Conservation (phyloP, 1,139 yeast genomes). For the Lodderomyces elongisporus region DNA sequence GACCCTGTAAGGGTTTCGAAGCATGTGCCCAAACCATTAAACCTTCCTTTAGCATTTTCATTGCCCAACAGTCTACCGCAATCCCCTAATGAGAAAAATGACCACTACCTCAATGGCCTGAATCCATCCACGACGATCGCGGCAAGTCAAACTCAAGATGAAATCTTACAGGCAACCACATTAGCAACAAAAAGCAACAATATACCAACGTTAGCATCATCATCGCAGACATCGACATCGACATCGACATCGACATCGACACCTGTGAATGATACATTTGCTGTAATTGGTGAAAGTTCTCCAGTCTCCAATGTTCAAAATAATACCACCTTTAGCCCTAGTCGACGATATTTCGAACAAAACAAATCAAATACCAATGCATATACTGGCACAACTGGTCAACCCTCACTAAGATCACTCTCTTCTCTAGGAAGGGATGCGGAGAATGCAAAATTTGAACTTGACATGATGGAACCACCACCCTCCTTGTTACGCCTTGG, state of each 20-base stretch:
- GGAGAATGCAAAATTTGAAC: neutral
- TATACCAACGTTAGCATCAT: neutral
- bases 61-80: neutral
- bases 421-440: neutral
- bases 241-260: constrained; percentile 5
- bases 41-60: neutral
- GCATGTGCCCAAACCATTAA: neutral
- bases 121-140: constrained; percentile 1
- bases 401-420: constrained; percentile 9
- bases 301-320: constrained; percentile 18
- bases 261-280: constrained; percentile 20
- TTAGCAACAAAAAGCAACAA: neutral
- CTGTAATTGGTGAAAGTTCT: constrained; percentile 34
- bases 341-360: constrained; percentile 13
- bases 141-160: neutral
- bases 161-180: neutral
- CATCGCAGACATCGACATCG: neutral
- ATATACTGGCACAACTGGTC: constrained; percentile 7
- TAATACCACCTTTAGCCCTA: constrained; percentile 10
- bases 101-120: constrained; percentile 3
- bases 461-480: constrained; percentile 32
- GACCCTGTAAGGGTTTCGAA: neutral
- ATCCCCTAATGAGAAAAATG: neutral
- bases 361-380: constrained; percentile 16
- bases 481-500: constrained; percentile 29